phyloP scores from a whole-genome alignment of 495 filamentous ascomycete species.

The Glarea lozoyensis region DNA sequence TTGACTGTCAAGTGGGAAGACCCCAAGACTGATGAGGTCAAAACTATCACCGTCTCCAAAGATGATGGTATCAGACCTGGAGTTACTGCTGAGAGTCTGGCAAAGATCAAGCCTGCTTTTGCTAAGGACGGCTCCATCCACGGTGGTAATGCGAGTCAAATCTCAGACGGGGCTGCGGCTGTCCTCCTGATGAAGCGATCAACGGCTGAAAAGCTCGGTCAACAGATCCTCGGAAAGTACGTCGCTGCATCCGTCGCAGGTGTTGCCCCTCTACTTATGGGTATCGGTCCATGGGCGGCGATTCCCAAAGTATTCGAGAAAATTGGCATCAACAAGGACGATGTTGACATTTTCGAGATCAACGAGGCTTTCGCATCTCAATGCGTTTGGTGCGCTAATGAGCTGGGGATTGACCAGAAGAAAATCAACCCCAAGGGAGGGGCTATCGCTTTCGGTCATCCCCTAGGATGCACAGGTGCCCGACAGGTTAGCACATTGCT shows the following conservation, averaged over 20 bases:
- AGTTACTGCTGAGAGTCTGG: slow-evolving; percentile 76
- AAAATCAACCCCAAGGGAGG: slow-evolving; percentile 98
- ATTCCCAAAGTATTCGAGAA: slow-evolving; percentile 87
- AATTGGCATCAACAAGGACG: slow-evolving; percentile 76
- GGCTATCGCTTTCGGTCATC: slow-evolving; percentile 98
- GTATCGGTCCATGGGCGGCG: slow-evolving; percentile 89
- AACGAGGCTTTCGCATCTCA: slow-evolving; percentile 98
- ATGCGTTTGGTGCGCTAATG: slow-evolving; percentile 86
- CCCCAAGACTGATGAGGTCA: slow-evolving; percentile 83
- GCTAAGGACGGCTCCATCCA: slow-evolving; percentile 89
- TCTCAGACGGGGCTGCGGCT: slow-evolving; percentile 91
- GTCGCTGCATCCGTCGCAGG: slow-evolving; percentile 78
- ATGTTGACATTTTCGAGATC: slow-evolving; percentile 97
- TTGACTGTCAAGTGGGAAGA: slow-evolving; percentile 76
- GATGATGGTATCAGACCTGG: slow-evolving; percentile 85
- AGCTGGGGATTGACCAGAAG: slow-evolving; percentile 67
- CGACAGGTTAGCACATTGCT: slow-evolving; percentile 88
- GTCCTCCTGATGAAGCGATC: slow-evolving; percentile 93
- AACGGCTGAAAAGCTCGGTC: slow-evolving; percentile 79
- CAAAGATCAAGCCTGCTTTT: slow-evolving; percentile 87
- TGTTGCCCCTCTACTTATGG: slow-evolving; percentile 91
- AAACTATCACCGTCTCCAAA: slow-evolving; percentile 69
- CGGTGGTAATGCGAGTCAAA: slow-evolving; percentile 91
- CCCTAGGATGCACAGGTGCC: slow-evolving; percentile 87
- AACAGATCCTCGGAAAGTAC: slow-evolving; percentile 85